These are phyloP conservation scores for Globisporangium camurandrum DNA, from an alignment of 352 stramenopile species.

Conservation along the genomic window DNA sequence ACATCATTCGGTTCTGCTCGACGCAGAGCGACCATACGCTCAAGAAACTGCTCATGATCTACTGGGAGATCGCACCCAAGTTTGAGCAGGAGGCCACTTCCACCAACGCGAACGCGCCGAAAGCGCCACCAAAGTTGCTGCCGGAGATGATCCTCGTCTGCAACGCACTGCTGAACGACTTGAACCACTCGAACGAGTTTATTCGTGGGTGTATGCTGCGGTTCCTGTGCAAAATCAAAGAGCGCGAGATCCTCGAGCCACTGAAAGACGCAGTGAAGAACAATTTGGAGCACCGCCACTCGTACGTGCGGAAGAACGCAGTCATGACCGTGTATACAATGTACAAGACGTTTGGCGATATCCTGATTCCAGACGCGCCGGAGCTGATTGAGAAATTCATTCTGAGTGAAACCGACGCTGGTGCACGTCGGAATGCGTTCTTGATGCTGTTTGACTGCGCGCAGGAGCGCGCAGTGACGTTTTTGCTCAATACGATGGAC, in stretches of 20 bases:
- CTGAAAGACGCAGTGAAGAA: slow-evolving; percentile 91
- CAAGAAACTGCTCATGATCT: slow-evolving; percentile 99
- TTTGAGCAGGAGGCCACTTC: slow-evolving; percentile 80
- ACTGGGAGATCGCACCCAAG: slow-evolving; percentile 98
- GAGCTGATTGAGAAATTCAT: slow-evolving; percentile 97
- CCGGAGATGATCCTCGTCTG: slow-evolving; percentile 99
- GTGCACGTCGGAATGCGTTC: slow-evolving; percentile 96
- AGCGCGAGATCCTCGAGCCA: slow-evolving; percentile 92
- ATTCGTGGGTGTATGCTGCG: slow-evolving; percentile 98
- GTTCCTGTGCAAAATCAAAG: slow-evolving; percentile 99
- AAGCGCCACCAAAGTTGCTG: slow-evolving; percentile 88
- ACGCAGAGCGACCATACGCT: slow-evolving; percentile 98
- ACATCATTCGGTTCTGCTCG: slow-evolving; percentile 99
- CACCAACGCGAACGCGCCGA: slow-evolving; percentile 11
- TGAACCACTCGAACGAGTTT: slow-evolving; percentile 99
- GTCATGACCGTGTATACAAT: slow-evolving; percentile 97
- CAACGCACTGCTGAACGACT: slow-evolving; percentile 98
- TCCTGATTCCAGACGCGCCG: slow-evolving; percentile 95
- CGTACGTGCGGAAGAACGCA: slow-evolving; percentile 99
- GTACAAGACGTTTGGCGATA: slow-evolving; percentile 92
- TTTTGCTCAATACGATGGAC: slow-evolving; percentile 96
- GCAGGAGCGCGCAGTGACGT: slow-evolving; percentile 96
- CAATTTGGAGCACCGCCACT: slow-evolving; percentile 97
- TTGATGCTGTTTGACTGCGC: slow-evolving; percentile 99
- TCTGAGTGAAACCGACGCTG: slow-evolving; percentile 91